Evolutionary conservation across 2,329 filamentous ascomycete species (phyloP).

Genomic region (Paraphaeosphaeria minitans): DNA sequence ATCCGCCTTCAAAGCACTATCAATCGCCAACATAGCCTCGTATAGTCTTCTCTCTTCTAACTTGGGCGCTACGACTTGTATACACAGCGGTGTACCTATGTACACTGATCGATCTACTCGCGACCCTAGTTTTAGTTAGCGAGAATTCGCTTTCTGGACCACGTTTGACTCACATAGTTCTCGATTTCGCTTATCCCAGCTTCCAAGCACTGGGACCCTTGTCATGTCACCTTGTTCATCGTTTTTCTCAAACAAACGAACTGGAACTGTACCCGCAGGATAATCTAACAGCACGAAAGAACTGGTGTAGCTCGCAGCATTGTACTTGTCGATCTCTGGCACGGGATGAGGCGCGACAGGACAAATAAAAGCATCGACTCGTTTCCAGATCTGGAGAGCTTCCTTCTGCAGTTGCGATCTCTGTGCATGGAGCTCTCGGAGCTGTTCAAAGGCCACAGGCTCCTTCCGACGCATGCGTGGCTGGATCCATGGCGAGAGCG

Average conservation of each 20-base stretch:
- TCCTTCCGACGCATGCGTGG: conserved; percentile 57
- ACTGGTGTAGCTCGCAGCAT: conserved; percentile 66
- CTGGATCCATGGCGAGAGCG: conserved; percentile 65
- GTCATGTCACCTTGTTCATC: conserved; percentile 59
- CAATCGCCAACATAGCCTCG: conserved; percentile 60
- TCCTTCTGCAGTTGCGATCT: conserved; percentile 59
- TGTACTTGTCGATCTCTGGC: conserved; percentile 66
- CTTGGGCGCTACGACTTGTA: conserved; percentile 63
- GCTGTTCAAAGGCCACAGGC: conserved; percentile 53
- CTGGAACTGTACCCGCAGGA: conserved; percentile 62
- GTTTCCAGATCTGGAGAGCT: conserved; percentile 62
- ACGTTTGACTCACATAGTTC: conserved; percentile 56
- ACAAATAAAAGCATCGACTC: conserved; percentile 66
- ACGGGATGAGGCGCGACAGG: conserved; percentile 69
- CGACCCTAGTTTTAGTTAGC: conserved; percentile 38
- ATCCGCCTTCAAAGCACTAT: conserved; percentile 47
- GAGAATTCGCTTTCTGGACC: conserved; percentile 16
- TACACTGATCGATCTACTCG: conserved; percentile 60
- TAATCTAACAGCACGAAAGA: conserved; percentile 68
- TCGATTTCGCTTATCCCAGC: conserved; percentile 66
- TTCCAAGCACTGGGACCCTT: conserved; percentile 50
- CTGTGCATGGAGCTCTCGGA: conserved; percentile 60
- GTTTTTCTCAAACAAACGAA: conserved; percentile 54
- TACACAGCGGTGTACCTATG: conserved; percentile 58
- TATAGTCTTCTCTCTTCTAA: conserved; percentile 60